Evolutionary conservation across 2,329 filamentous ascomycete genomes (phyloP), one percentile per base, ranked within the genome.

Genomic region (Aphanoascus verrucosus): DNA sequence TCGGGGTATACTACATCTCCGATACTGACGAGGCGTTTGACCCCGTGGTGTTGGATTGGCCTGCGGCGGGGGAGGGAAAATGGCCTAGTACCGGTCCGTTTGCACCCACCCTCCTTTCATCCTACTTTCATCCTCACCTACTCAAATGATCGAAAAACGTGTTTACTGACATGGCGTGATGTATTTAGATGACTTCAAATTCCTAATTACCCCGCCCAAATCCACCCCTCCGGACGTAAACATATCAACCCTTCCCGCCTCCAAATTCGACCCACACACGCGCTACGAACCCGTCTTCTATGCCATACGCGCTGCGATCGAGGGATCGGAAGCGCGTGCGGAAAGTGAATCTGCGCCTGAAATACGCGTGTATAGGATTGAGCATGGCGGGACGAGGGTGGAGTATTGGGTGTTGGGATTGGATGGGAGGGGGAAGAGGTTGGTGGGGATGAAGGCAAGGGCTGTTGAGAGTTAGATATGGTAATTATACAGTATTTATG

Each of bases 11-110:
- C 64, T 94, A 93, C 68, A 69, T 80, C 14, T 93, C 85, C 57
- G 90, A 95, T 55, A 82, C 87, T 31, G 89, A 95, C 66, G 88
- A 94, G 74, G 83, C 85, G 3, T 95, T 94, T 68, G 82, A 86
- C 66, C 81, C 82, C 2, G 86, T 95, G 5, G 81, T 78, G 51
- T 67, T 94, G 60, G 76, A 74, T 59, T 87, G 78, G 67, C 52
- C 55, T 23, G 58, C 58, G 50, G 68, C 66, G 1, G 49, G 57
- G 9, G 17, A 52, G 32, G 49, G 40, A 15, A 53, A 44, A 15
- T 49, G 49, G 23, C 49, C 19, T 1, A 41, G 47, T 1, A 17
- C 53, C 28, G 54, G 49, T 49, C 35, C 17, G 2, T 49, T 20
- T 28, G 11, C 17, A 45, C 3, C 9, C 9, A n/a, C n/a, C 19